Evolutionary conservation across 768 basidiomycete genomes (phyloP), one percentile per base, ranked within the genome.

Genomic region (Lepiota venenata): DNA sequence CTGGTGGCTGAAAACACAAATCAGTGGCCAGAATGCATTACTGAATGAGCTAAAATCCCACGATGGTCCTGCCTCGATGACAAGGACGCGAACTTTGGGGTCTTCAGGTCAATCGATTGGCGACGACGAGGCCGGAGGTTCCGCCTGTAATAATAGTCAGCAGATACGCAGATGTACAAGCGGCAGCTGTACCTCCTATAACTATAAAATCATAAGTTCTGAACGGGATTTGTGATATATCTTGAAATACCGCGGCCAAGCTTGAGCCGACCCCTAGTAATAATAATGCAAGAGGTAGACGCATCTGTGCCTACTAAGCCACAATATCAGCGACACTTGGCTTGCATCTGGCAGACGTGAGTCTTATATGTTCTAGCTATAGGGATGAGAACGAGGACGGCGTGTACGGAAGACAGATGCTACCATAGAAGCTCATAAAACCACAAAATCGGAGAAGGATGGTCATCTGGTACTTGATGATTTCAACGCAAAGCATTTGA

Each of bases 11-110:
- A 21, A 7, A 9, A 9, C 2, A 9, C 9, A 11, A 11, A 8
- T 32, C 32, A 32, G 32, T 9, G 8, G 22, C 41, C 36, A 11
- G 47, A 14, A 36, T 40, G 11, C 25, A 38, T 45, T 11, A 11
- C 9, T n/a, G 36, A 16, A 16, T 7, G 29, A 56, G 25, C 11
- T 7, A 41, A 15, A 43, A 25, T 45, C 60, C 15, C 50, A 67
- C 66, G 60, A 63, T 25, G 51, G 50, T 0, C 67, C 66, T 2
- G 64, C 64, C 58, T 69, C 68, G 8, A 69, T 29, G 3, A 69
- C 60, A 2, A 68, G 55, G 12, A 68, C 64, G 7, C 52, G 57
- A 20, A 60, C 56, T 7, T 46, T 45, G 12, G 64, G 51, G 42
- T 66, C 58, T 55, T 68, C 67, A n/a, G 10, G 67, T 58, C 16